Percentiles rank a stretch among this genome's conserved stretches.
Evolutionary conservation across 2,329 filamentous ascomycete genomes (phyloP).

Genomic region (Cladosporium sp.): DNA sequence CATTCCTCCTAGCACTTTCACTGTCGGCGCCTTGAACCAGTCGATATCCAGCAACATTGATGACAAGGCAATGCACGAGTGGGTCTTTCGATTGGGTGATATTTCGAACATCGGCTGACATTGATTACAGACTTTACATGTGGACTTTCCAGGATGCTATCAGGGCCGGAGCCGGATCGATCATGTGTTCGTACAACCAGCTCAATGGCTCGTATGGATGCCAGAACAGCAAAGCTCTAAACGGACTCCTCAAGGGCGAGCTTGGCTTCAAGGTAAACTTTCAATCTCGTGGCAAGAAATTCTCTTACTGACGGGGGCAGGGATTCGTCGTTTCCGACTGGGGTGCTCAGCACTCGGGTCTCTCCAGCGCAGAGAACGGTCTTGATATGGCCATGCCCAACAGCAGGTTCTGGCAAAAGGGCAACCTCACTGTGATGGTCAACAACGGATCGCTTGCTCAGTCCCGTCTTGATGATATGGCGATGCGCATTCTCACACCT

Average conservation of each 20-base stretch:
- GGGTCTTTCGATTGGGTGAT: not conserved
- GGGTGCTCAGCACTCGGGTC: slow-evolving; percentile 28
- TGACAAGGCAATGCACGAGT: slow-evolving; percentile 50
- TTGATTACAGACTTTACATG: slow-evolving; percentile 15
- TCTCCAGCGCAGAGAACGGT: slow-evolving; percentile 25
- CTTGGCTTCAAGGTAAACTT: slow-evolving; percentile 29
- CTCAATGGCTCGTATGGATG: slow-evolving; percentile 65
- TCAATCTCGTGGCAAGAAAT: no score
- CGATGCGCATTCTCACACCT: slow-evolving; percentile 30
- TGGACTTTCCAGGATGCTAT: slow-evolving; percentile 66
- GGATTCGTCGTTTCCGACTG: slow-evolving; percentile 48
- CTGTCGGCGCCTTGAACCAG: slow-evolving; percentile 30
- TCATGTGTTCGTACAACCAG: slow-evolving; percentile 73
- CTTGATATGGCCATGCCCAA: slow-evolving; percentile 30
- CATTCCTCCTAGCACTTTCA: slow-evolving; percentile 28
- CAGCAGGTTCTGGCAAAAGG: slow-evolving; percentile 19
- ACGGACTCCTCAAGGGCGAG: slow-evolving; percentile 63
- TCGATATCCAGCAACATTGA: slow-evolving; percentile 46
- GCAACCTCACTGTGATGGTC: slow-evolving; percentile 28
- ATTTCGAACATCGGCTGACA: not conserved
- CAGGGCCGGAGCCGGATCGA: slow-evolving; percentile 58
- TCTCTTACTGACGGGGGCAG: not conserved
- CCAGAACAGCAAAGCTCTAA: slow-evolving; percentile 58
- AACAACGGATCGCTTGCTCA: slow-evolving; percentile 29
- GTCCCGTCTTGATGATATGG: slow-evolving; percentile 32